A percentile compares a stretch with the other conserved stretches of the same genome.
Evolutionary conservation across 106 monocot species (phyloP).

Genomic region (Posidonia australis): DNA sequence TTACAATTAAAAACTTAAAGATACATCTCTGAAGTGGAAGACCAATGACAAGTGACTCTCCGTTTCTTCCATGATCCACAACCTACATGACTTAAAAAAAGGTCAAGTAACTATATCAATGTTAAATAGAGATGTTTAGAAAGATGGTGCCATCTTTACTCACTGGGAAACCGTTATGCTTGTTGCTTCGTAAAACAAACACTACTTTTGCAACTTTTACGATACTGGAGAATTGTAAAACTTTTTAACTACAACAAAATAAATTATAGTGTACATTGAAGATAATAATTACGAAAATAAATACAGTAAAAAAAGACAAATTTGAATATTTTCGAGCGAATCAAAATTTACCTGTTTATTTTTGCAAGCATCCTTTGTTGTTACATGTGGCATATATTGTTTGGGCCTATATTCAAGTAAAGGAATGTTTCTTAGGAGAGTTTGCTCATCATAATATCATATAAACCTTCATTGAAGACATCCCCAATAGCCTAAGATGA

Average conservation of each 20-base stretch:
- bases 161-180: constrained; percentile 97
- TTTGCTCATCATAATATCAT: constrained; percentile 94
- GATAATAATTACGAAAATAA: not conserved
- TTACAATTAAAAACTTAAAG: not conserved
- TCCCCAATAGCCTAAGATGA: constrained; percentile 85
- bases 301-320: not conserved
- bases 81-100: constrained; percentile 34
- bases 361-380: constrained; percentile 72
- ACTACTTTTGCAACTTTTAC: constrained; percentile 72
- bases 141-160: constrained; percentile 13
- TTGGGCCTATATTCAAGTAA: constrained; percentile 88
- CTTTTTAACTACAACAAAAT: constrained; percentile 31
- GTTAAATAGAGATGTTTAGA: not conserved
- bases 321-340: not conserved
- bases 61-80: constrained; percentile 55
- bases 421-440: constrained; percentile 77
- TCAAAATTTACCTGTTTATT: constrained; percentile 55
- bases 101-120: not conserved
- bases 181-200: constrained; percentile 59
- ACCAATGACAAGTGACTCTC: constrained; percentile 72
- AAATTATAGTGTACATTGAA: not conserved
- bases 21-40: constrained; percentile 76
- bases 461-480: constrained; percentile 90
- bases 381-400: constrained; percentile 81
- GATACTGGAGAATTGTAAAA: constrained; percentile 62